Evolutionary conservation across 768 basidiomycete species (phyloP).

Genomic region (Rhodotorula taiwanensis): DNA sequence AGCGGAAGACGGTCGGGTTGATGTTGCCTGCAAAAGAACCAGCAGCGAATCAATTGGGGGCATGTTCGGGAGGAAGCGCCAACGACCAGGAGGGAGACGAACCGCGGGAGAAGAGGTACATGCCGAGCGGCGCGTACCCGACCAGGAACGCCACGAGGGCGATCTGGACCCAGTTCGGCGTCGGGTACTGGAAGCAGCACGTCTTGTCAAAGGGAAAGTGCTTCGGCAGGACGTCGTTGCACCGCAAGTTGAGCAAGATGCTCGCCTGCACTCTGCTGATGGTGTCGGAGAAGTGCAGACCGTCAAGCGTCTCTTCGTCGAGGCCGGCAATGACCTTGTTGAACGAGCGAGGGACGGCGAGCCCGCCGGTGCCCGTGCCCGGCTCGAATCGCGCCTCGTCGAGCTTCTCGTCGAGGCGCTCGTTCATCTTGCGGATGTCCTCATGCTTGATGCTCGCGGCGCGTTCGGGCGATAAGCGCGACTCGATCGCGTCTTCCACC

Average conservation of each 20-base stretch:
- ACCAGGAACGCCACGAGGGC: conserved; percentile 52
- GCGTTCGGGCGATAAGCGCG: conserved; percentile 60
- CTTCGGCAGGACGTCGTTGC: conserved; percentile 65
- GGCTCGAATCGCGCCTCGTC: conserved; percentile 43
- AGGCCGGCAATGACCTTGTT: conserved; percentile 55
- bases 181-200: conserved; percentile 72
- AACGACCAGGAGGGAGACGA: conserved; percentile 22
- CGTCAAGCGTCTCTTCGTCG: conserved; percentile 68
- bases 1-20: conserved; percentile 30
- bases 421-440: conserved; percentile 88
- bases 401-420: conserved; percentile 59
- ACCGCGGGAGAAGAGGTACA: conserved; percentile 45
- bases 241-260: conserved; percentile 69
- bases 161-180: conserved; percentile 56
- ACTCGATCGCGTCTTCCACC: conserved; percentile 61
- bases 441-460: conserved; percentile 62
- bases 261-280: conserved; percentile 65
- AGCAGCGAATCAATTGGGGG: too few relatives aligned
- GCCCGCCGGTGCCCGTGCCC: conserved; percentile 40
- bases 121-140: conserved; percentile 53
- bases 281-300: conserved; percentile 66
- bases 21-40: conserved; percentile 36
- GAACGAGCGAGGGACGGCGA: conserved; percentile 68
- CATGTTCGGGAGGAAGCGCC: not conserved
- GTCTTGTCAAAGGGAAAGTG: conserved; percentile 59